A percentile compares a stretch with the other conserved stretches of the same genome.
phyloP scores from a whole-genome alignment of 164 flowering plant species.

The Aristolochia californica region DNA sequence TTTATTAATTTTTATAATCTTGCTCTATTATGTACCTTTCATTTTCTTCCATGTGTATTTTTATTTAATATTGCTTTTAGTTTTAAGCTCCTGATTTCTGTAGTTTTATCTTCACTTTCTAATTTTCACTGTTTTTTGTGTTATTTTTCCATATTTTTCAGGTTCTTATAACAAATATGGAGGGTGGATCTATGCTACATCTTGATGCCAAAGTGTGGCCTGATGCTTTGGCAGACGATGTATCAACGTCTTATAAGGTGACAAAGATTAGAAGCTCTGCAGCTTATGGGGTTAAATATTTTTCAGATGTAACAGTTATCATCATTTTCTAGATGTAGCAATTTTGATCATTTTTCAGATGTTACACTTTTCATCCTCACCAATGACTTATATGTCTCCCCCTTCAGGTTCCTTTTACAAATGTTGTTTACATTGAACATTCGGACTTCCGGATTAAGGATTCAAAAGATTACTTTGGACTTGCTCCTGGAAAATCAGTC shows the following conservation, averaged over 20 bases:
- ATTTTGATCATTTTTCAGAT: neutral
- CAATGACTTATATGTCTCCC: neutral
- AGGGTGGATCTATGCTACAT: constrained; percentile 34
- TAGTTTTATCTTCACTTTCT: constrained; percentile 1
- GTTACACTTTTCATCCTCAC: too few species aligned
- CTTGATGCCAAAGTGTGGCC: constrained; percentile 96
- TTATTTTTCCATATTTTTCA: constrained; percentile 7
- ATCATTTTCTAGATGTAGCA: too few species aligned
- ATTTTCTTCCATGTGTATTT: too few species aligned
- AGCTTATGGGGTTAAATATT: too few species aligned
- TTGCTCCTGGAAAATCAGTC: constrained; percentile 93
- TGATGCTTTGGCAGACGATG: constrained; percentile 66
- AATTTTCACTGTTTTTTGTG: too few species aligned
- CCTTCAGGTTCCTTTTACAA: constrained; percentile 78
- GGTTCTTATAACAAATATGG: constrained; percentile 90
- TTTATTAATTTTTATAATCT: too few species aligned
- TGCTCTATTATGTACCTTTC: too few species aligned
- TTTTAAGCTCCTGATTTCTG: constrained; percentile 6
- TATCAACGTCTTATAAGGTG: constrained; percentile 75
- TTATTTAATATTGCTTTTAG: too few species aligned
- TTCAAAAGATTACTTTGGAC: constrained; percentile 96
- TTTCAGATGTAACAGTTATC: too few species aligned
- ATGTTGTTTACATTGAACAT: constrained; percentile 71
- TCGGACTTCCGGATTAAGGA: constrained; percentile 87
- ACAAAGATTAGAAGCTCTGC: neutral